Evolutionary conservation across 2,329 filamentous ascomycete species (phyloP).

Genomic region (Fusarium hainanense): DNA sequence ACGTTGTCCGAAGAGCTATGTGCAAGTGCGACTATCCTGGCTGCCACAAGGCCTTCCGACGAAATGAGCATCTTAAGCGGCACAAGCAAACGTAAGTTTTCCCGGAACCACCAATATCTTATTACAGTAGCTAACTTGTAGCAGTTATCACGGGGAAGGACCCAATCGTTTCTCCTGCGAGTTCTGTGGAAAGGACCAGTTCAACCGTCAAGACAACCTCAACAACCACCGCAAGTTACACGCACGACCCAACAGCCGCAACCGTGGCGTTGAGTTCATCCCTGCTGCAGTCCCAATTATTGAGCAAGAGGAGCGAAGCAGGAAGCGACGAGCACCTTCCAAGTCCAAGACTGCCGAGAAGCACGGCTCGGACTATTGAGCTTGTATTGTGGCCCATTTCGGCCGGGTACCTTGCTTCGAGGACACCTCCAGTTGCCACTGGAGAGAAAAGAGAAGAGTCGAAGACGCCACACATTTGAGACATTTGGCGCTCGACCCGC

Average conservation of each 20-base stretch:
- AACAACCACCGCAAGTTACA: slow-evolving; percentile 58
- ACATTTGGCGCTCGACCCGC: slow-evolving; percentile 36
- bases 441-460: slow-evolving; percentile 24
- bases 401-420: slow-evolving; percentile 42
- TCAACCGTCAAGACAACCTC: slow-evolving; percentile 56
- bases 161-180: slow-evolving; percentile 55
- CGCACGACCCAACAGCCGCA: slow-evolving; percentile 53
- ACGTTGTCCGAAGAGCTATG: slow-evolving; percentile 55
- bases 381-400: slow-evolving; percentile 3
- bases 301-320: slow-evolving; percentile 55
- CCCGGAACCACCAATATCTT: not conserved
- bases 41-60: slow-evolving; percentile 62
- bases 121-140: not conserved
- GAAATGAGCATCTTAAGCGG: slow-evolving; percentile 67
- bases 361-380: slow-evolving; percentile 48
- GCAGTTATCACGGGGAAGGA: slow-evolving; percentile 53
- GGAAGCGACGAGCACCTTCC: slow-evolving; percentile 54
- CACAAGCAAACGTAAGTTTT: slow-evolving; percentile 63
- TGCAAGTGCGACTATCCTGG: slow-evolving; percentile 60
- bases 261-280: slow-evolving; percentile 55
- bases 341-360: slow-evolving; percentile 52
- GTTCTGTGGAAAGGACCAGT: slow-evolving; percentile 57
- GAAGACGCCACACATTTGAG: slow-evolving; percentile 35
- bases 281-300: slow-evolving; percentile 55
- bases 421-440: slow-evolving; percentile 17